A percentile compares a stretch with the other conserved stretches of the same genome.
Evolutionary conservation across 2,329 filamentous ascomycete species (phyloP).

Genomic region (Graphium sp.): DNA sequence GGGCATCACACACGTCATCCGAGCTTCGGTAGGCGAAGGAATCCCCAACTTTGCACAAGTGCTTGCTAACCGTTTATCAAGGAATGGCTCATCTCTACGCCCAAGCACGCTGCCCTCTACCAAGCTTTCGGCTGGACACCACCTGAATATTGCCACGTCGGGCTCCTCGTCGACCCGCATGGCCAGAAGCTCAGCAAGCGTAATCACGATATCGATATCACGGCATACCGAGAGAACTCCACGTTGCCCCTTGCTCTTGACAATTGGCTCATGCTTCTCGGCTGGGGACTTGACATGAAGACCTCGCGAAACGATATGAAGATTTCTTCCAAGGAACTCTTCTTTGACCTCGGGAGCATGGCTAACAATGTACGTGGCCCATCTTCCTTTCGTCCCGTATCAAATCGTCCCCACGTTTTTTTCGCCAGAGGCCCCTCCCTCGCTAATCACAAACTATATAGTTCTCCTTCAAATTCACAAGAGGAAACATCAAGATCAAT

Average conservation of each 20-base stretch:
- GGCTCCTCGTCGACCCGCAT: constrained; percentile 52
- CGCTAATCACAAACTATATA: constrained; percentile 16
- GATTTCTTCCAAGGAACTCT: too few species aligned
- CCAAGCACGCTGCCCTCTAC: constrained; percentile 55
- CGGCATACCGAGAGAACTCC: constrained; percentile 28
- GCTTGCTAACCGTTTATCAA: constrained; percentile 13
- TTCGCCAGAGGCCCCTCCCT: not conserved
- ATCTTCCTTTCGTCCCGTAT: not conserved
- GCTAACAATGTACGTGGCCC: constrained; percentile 41
- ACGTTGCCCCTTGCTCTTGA: constrained; percentile 33
- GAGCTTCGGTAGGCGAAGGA: constrained; percentile 47
- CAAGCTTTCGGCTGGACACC: constrained; percentile 58
- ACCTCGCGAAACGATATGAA: constrained; percentile 21
- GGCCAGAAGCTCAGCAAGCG: constrained; percentile 78
- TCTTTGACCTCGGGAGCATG: constrained; percentile 56
- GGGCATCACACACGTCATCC: constrained; percentile 89
- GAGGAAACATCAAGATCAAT: constrained; percentile 72
- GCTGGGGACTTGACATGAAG: constrained; percentile 57
- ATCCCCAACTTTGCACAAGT: not conserved
- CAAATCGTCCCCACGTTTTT: not conserved
- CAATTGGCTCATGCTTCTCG: constrained; percentile 75
- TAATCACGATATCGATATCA: constrained; percentile 33
- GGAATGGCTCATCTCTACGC: constrained; percentile 95
- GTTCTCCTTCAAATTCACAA: constrained; percentile 80
- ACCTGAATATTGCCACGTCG: constrained; percentile 66